Evolutionary conservation across 441 rosid genomes (phyloP), one percentile per base, ranked within the genome.

Genomic region (Erodium texanum): DNA sequence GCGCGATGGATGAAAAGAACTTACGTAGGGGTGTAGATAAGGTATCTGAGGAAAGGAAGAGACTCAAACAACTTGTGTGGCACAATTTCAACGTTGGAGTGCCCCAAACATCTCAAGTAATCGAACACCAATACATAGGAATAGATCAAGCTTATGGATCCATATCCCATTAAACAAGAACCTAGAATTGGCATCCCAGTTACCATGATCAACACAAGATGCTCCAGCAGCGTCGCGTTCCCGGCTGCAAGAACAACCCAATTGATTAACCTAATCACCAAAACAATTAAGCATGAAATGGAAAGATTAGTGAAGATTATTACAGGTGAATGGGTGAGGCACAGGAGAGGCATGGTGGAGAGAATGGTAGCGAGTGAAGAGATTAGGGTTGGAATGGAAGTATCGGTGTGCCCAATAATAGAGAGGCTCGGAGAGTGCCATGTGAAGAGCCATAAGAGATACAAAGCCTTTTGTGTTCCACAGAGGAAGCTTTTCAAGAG

Each of bases 21-120:
- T 87, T 82, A 91, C 97, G 96, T 84, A 52, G 97, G 89, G 24
- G 97, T 93, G 62, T 83, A 87, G 71, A 93, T 62, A 65, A 91
- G 76, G 66, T 89, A 91, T 79, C 81, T 77, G n/a, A 89, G 77
- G 78, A 86, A 73, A 0, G 97, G 96, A 19, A 89, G 71, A 22
- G 27, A 64, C 72, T 83, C 73, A 19, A 91, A 91, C 48, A 86
- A 61, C 67, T 76, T 76, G 71, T 85, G 76, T 14, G 99, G 85
- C 68, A 88, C 76, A 71, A 91, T 66, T 68, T 93, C 99, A 48
- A 87, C 86, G 76, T 93, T 93, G 73, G 81, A 84, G 67, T 93
- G 96, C 12, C 95, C 96, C 78, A 89, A 70, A 70, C 96, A 91
- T 77, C 89, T 85, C n/a, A 91, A 69, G 75, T 79, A 84, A 83